A percentile compares a stretch with the other conserved stretches of the same genome.
phyloP scores from a whole-genome alignment of 352 stramenopile species.

The Phytopythium ostracodes region DNA sequence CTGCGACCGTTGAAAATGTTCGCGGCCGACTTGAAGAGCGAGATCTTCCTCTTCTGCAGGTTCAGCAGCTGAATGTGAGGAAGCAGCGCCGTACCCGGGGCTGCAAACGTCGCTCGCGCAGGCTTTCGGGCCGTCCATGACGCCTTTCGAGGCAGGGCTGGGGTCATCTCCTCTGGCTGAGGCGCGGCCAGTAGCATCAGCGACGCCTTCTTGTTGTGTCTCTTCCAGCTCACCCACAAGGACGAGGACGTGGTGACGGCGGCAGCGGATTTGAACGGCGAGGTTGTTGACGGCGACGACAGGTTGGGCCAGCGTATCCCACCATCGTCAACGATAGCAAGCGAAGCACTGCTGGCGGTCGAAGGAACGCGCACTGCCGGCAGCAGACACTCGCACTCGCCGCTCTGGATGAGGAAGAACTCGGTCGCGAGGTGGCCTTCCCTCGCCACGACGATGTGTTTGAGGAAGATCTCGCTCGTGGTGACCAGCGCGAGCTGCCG shows the following conservation, averaged over 20 bases:
- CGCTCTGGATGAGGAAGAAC: constrained; percentile 62
- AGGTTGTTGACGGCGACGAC: not conserved
- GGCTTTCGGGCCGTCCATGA: not conserved
- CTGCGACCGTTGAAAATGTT: not conserved
- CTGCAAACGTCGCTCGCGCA: not conserved
- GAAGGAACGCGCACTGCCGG: constrained; percentile 6
- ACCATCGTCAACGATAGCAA: not conserved
- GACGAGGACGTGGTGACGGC: not conserved
- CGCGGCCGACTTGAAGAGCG: constrained; percentile 1
- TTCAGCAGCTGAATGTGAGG: not conserved
- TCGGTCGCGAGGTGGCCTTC: constrained; percentile 46
- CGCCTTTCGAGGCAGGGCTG: not conserved
- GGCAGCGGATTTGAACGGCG: not conserved
- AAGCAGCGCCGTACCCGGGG: not conserved
- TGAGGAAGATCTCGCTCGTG: constrained; percentile 57
- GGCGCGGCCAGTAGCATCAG: not conserved
- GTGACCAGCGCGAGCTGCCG: constrained; percentile 27
- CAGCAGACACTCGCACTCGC: constrained; percentile 48
- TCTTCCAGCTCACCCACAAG: not conserved
- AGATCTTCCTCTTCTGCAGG: constrained; percentile 3
- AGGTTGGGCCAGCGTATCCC: not conserved
- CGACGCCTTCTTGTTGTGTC: not conserved
- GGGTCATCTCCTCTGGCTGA: no score
- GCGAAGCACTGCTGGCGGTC: not conserved
- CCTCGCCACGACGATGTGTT: constrained; percentile 49